Conservation (phyloP, 2,329 filamentous ascomycete species). For the Colletotrichum sp. region DNA sequence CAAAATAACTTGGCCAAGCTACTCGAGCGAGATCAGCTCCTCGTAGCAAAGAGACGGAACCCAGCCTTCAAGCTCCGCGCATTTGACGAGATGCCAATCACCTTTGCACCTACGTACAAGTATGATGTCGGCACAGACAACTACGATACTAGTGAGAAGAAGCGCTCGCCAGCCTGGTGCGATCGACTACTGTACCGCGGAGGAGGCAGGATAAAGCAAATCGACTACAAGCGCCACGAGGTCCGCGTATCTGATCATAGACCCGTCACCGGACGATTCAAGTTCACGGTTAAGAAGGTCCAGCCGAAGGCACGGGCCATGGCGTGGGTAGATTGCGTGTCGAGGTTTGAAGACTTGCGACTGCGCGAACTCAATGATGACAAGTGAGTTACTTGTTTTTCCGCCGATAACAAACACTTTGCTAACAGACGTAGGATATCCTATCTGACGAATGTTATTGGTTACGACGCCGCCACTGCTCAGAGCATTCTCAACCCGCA, state of each 20-base stretch:
- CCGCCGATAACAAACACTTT: neutral
- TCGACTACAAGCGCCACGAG: slow-evolving; percentile 89
- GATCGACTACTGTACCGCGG: slow-evolving; percentile 90
- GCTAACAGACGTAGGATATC: slow-evolving; percentile 11
- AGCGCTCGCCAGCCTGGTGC: slow-evolving; percentile 93
- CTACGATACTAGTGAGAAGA: slow-evolving; percentile 95
- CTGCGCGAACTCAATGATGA: slow-evolving; percentile 72
- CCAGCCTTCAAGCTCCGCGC: slow-evolving; percentile 87
- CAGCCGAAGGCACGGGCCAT: slow-evolving; percentile 67
- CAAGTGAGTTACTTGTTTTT: slow-evolving; percentile 66
- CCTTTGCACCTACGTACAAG: slow-evolving; percentile 96
- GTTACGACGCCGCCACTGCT: slow-evolving; percentile 22
- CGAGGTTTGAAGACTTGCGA: slow-evolving; percentile 76
- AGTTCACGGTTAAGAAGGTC: slow-evolving; percentile 84
- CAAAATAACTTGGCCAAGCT: slow-evolving; percentile 83
- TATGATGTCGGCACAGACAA: slow-evolving; percentile 95
- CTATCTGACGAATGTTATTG: slow-evolving; percentile 22
- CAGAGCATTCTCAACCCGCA: slow-evolving; percentile 12
- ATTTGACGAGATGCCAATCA: slow-evolving; percentile 90
- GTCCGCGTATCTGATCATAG: slow-evolving; percentile 91
- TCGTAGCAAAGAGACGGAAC: slow-evolving; percentile 87
- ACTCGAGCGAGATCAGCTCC: slow-evolving; percentile 90
- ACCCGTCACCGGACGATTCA: slow-evolving; percentile 87
- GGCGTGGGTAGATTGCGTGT: slow-evolving; percentile 76
- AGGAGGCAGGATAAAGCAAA: slow-evolving; percentile 80